These are phyloP conservation scores for Xylaria sp. DNA, from an alignment of 2,329 filamentous ascomycete genomes.

Conservation along the genomic window DNA sequence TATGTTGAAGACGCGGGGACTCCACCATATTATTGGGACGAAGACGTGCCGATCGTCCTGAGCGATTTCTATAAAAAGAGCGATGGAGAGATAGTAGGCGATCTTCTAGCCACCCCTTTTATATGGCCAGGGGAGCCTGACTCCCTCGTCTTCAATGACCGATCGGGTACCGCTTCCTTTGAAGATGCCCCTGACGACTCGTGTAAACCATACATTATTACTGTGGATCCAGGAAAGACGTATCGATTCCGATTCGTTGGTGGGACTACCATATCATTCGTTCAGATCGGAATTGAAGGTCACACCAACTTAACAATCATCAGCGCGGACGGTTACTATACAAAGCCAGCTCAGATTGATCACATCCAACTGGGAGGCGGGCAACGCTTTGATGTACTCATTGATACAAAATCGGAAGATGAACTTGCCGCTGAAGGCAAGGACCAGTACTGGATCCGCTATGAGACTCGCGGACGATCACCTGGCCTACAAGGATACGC, in stretches of 20 bases:
- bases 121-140: conserved; percentile 68
- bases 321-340: conserved; percentile 67
- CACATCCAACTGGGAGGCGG: conserved; percentile 66
- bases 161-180: conserved; percentile 54
- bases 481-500: conserved; percentile 58
- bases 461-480: conserved; percentile 62
- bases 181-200: conserved; percentile 48
- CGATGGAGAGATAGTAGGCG: conserved; percentile 62
- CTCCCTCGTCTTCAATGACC: conserved; percentile 67
- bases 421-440: conserved; percentile 53
- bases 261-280: conserved; percentile 62
- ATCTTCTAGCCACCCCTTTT: conserved; percentile 61
- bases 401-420: conserved; percentile 61
- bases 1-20: conserved; percentile 63
- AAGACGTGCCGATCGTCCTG: conserved; percentile 65
- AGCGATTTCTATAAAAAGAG: conserved; percentile 67
- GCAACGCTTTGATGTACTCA: conserved; percentile 68
- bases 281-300: conserved; percentile 64
- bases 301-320: conserved; percentile 68
- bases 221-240: conserved; percentile 67
- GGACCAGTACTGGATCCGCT: conserved; percentile 58
- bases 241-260: conserved; percentile 72
- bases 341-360: conserved; percentile 56
- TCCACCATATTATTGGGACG: conserved; percentile 69
- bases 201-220: conserved; percentile 62